Base-by-base conservation (phyloP, 116 monocot species). In the Dioscorea cayenensis region DNA sequence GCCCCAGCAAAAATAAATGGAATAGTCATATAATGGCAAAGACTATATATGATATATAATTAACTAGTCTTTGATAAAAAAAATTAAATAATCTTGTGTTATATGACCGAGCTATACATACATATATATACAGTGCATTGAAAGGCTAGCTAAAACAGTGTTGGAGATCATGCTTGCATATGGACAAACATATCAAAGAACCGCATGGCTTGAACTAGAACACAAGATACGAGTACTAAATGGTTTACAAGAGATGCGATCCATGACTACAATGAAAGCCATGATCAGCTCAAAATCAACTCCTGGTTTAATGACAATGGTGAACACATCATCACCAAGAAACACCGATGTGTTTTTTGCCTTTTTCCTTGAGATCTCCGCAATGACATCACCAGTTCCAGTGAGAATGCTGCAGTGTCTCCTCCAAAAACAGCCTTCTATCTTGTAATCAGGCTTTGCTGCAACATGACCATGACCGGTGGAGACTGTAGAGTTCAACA, bases 291-390 rank as follows among this genome's bases (percentile, higher is more conserved):
- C 74, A 22, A 61, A 51, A 21, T 83, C 78, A 18, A 76, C 65
- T 7, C 83, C 74, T 3, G 84, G 79, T 52, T 74, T 29, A 8
- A 91, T 65, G 9, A 77, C 51, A 50, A 91, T 73, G 70, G 62
- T 82, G 77, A 91, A 91, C 13, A 91, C 91, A 37, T 91, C 91
- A n/a, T 83, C 74, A 9, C 77, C 73, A 3, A 94, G 72, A 20
- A 73, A 20, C 16, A 85, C 81, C 2, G 80, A 69, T 10, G 48
- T 20, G 65, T 66, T 43, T 43, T 43, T 84, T 21, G 27, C 89
- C 63, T 70, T 87, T 74, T 95, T 95, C 65, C 72, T 52, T 2
- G 67, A 73, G 52, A 90, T 89, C 66, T 71, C 64, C 0, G 85
- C 95, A 60, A 82, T 85, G 10, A 80, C 82, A 48, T 81, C 73